Evolutionary conservation across 495 filamentous ascomycete genomes (phyloP).

Genomic region (Penicillium bovifimosum): DNA sequence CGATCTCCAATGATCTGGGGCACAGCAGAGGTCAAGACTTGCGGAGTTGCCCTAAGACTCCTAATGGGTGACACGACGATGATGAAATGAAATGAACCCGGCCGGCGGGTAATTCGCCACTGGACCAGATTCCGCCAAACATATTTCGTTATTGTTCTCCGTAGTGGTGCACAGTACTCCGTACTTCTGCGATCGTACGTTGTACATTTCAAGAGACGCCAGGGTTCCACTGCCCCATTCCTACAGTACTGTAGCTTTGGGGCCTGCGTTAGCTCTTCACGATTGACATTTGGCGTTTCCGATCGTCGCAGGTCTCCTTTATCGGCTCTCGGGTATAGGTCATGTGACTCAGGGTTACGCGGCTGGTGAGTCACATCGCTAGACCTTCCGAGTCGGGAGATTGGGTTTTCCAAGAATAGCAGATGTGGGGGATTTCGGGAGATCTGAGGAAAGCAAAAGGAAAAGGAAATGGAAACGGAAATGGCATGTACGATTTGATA

Average conservation of each 20-base stretch:
- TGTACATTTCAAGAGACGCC: background rate
- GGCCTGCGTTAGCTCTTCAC: slow-evolving; percentile 8
- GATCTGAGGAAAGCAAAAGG: too few relatives aligned
- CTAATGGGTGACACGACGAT: slow-evolving; percentile 7
- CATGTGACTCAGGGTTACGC: slow-evolving; percentile 9
- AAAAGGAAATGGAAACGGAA: too few relatives aligned
- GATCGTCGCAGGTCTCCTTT: background rate
- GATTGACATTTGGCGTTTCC: background rate
- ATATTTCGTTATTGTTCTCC: background rate
- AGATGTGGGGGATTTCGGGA: slow-evolving; percentile 1
- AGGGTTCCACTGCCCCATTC: background rate
- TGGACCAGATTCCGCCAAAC: background rate
- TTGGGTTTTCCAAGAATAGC: slow-evolving; percentile 5
- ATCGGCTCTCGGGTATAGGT: background rate
- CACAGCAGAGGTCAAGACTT: background rate
- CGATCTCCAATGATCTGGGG: background rate
- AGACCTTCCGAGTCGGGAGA: background rate
- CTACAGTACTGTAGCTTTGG: background rate
- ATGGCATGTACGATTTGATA: too few relatives aligned
- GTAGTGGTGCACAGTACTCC: too few relatives aligned
- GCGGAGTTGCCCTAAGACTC: background rate
- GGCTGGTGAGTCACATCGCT: slow-evolving; percentile 11
- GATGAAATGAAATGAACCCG: slow-evolving; percentile 14
- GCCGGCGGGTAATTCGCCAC: slow-evolving; percentile 11
- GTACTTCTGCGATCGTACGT: background rate